These are phyloP conservation scores for Corynespora cassiicola DNA, from an alignment of 2,329 filamentous ascomycete species.

Conservation along the genomic window DNA sequence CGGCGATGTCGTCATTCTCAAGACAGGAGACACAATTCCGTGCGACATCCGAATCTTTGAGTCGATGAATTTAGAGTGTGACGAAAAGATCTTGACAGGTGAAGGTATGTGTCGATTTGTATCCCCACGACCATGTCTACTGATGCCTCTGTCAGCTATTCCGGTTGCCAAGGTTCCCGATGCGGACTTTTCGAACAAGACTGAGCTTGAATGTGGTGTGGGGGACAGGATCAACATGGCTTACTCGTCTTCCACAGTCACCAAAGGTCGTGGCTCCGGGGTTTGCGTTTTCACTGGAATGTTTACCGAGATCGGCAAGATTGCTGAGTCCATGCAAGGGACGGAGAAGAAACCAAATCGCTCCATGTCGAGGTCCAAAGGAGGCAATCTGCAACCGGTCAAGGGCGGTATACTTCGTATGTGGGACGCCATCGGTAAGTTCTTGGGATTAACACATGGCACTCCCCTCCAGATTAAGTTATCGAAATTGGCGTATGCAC, in stretches of 20 bases:
- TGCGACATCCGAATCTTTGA: slow-evolving; percentile 62
- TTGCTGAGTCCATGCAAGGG: slow-evolving; percentile 67
- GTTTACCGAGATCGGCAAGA: slow-evolving; percentile 73
- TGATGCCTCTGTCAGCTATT: slow-evolving; percentile 52
- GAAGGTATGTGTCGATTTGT: slow-evolving; percentile 46
- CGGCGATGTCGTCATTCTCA: slow-evolving; percentile 67
- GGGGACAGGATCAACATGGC: slow-evolving; percentile 71
- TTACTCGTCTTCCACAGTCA: slow-evolving; percentile 71
- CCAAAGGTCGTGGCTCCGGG: slow-evolving; percentile 69
- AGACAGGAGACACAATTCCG: slow-evolving; percentile 69
- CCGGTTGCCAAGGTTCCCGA: slow-evolving; percentile 68
- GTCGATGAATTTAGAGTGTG: slow-evolving; percentile 68
- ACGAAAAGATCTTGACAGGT: slow-evolving; percentile 72
- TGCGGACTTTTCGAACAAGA: slow-evolving; percentile 58
- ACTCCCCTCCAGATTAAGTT: slow-evolving; percentile 29
- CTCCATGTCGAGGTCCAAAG: slow-evolving; percentile 47
- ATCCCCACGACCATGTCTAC: not conserved
- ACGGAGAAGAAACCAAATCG: slow-evolving; percentile 53
- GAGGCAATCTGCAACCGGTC: slow-evolving; percentile 53
- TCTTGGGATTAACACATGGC: slow-evolving; percentile 35
- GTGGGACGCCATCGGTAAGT: slow-evolving; percentile 23
- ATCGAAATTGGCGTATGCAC: slow-evolving; percentile 12
- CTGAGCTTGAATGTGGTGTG: slow-evolving; percentile 57
- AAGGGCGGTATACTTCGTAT: slow-evolving; percentile 14
- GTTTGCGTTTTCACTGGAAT: slow-evolving; percentile 71